Conservation (phyloP, 495 filamentous ascomycete genomes). For the Apiosordaria backusii region DNA sequence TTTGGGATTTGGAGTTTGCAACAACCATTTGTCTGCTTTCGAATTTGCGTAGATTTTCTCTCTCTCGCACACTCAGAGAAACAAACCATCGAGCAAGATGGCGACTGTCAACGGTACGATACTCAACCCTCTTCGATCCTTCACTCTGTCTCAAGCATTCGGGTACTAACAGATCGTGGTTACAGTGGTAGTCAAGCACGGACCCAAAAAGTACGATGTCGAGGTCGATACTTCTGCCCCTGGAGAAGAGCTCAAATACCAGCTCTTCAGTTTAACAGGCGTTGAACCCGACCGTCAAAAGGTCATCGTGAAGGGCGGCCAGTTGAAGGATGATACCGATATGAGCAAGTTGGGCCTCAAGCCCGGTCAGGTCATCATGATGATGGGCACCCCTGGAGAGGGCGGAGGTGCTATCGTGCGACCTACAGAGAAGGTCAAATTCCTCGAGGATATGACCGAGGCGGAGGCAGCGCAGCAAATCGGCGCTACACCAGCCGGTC, state of each 20-base stretch:
- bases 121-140: background rate
- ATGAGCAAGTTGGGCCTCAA: conserved; percentile 81
- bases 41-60: background rate
- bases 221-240: conserved; percentile 80
- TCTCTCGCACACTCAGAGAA: background rate
- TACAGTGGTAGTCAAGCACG: conserved; percentile 87
- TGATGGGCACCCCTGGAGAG: conserved; percentile 87
- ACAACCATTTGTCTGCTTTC: background rate
- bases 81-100: conserved; percentile 18
- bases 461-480: conserved; percentile 79
- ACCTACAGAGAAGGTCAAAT: conserved; percentile 80
- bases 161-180: background rate
- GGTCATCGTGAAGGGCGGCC: conserved; percentile 87
- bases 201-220: conserved; percentile 89
- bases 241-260: conserved; percentile 91
- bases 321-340: conserved; percentile 91
- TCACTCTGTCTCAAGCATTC: background rate
- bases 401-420: conserved; percentile 58
- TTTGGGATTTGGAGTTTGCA: background rate
- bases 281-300: conserved; percentile 97
- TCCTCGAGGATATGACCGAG: conserved; percentile 97
- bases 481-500: conserved; percentile 81
- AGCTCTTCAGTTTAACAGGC: conserved; percentile 89
- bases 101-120: conserved; percentile 28
- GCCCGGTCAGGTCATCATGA: conserved; percentile 83